Evolutionary conservation across 2,329 filamentous ascomycete genomes (phyloP).

Genomic region (Nothophaeocryptopus gaeumannii): DNA sequence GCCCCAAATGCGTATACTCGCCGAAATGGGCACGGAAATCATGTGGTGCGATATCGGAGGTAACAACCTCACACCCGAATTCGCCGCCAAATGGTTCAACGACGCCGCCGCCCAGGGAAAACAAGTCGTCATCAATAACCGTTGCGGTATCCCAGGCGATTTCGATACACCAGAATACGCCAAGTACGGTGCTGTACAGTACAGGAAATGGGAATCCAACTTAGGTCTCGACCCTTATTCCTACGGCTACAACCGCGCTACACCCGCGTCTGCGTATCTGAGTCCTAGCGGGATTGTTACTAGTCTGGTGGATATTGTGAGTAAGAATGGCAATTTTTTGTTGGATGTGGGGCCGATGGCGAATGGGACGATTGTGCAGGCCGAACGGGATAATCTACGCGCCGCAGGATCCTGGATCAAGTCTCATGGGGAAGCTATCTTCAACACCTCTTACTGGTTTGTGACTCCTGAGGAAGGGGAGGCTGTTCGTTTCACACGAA

Average conservation of each 20-base stretch:
- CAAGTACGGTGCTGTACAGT: slow-evolving; percentile 49
- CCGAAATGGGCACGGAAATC: slow-evolving; percentile 44
- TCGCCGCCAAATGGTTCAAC: slow-evolving; percentile 46
- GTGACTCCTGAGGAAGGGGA: slow-evolving; percentile 45
- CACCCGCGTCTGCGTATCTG: slow-evolving; percentile 35
- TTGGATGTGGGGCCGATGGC: slow-evolving; percentile 47
- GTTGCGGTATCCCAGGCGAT: slow-evolving; percentile 56
- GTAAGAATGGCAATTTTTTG: slow-evolving; percentile 34
- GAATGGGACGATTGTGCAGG: slow-evolving; percentile 53
- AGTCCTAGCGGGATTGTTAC: slow-evolving; percentile 26
- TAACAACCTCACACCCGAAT: slow-evolving; percentile 22
- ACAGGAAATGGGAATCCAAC: slow-evolving; percentile 60
- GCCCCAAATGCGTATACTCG: slow-evolving; percentile 46
- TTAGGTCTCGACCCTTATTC: slow-evolving; percentile 59
- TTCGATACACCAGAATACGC: slow-evolving; percentile 62
- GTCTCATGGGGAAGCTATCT: slow-evolving; percentile 54
- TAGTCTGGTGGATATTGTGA: slow-evolving; percentile 31
- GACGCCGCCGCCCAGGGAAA: slow-evolving; percentile 38
- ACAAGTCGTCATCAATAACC: slow-evolving; percentile 56
- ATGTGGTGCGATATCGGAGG: slow-evolving; percentile 39
- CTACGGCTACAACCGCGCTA: slow-evolving; percentile 60
- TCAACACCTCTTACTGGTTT: slow-evolving; percentile 57
- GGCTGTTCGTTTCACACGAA: slow-evolving; percentile 53
- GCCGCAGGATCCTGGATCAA: slow-evolving; percentile 56
- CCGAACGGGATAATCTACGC: slow-evolving; percentile 49